phyloP scores from a whole-genome alignment of 192 early-diverging fungal genomes.

The Backusella sp. region DNA sequence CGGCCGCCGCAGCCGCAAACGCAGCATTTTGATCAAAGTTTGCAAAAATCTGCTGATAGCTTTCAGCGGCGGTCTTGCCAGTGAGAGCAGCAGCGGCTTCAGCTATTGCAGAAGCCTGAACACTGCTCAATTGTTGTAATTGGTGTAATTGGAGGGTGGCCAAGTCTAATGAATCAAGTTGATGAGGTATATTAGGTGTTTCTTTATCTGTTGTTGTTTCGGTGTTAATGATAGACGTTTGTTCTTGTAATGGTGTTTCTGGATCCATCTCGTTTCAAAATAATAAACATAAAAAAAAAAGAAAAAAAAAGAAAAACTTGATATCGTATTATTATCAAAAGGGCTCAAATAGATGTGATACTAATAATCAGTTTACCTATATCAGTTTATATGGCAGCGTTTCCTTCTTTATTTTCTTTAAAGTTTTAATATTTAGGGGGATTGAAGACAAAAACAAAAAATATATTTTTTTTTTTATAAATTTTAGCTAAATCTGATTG shows the following conservation, averaged over 20 bases:
- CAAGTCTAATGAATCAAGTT: neutral
- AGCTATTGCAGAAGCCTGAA: slow-evolving; percentile 22
- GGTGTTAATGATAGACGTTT: neutral
- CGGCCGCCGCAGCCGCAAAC: neutral
- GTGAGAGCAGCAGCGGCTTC: slow-evolving; percentile 14
- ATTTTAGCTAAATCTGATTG: no score
- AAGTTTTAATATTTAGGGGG: no score
- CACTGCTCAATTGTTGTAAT: slow-evolving; percentile 16
- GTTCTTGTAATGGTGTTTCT: neutral
- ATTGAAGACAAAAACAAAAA: no score
- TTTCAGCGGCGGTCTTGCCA: neutral
- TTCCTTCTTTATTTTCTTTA: no score
- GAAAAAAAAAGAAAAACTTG: neutral
- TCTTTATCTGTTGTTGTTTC: neutral
- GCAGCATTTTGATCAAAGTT: slow-evolving; percentile 12
- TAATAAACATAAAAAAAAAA: neutral
- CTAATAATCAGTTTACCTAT: neutral
- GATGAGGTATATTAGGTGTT: neutral
- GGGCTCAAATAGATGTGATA: neutral
- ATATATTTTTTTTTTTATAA: no score
- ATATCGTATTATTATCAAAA: neutral
- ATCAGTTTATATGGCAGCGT: neutral
- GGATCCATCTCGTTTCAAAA: neutral
- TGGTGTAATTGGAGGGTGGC: slow-evolving; percentile 6
- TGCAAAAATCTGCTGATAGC: slow-evolving; percentile 16